Conservation (phyloP, 805 yeast species). For the Metschnikowia koreensis region DNA sequence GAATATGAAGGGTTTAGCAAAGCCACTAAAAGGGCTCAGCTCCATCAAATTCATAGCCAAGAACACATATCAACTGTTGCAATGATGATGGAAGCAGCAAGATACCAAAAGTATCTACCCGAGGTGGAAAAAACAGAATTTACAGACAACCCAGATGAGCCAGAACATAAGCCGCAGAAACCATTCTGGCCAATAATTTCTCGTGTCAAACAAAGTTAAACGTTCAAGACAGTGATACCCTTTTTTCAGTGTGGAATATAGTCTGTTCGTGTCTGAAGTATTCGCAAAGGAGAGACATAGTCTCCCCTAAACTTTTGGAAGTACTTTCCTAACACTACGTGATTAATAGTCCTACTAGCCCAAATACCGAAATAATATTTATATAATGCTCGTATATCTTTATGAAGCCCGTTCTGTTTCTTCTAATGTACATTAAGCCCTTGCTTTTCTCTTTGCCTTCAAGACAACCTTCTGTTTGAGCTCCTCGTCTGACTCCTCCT, state of each 20-base stretch:
- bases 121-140: not conserved
- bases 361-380: constrained; percentile 1
- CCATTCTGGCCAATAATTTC: constrained; percentile 19
- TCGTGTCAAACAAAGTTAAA: not conserved
- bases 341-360: not conserved
- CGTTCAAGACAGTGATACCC: not conserved
- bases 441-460: constrained; percentile 56
- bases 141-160: not conserved
- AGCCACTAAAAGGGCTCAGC: constrained; percentile 24
- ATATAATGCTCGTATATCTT: constrained; percentile 1
- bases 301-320: no score
- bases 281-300: no score
- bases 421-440: constrained; percentile 16
- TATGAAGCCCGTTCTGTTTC: constrained; percentile 8
- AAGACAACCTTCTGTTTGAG: constrained; percentile 56
- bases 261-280: not conserved
- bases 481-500: constrained; percentile 45
- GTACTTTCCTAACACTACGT: no score
- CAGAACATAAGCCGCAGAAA: constrained; percentile 8
- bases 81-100: constrained; percentile 33
- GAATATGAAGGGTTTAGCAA: constrained; percentile 9
- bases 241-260: not conserved
- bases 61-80: constrained; percentile 29
- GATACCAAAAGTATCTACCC: constrained; percentile 2
- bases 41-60: constrained; percentile 29